Evolutionary conservation across 2,329 filamentous ascomycete species (phyloP), one percentile per base, ranked within the genome.

Genomic region (Trichoderma harzianum): DNA sequence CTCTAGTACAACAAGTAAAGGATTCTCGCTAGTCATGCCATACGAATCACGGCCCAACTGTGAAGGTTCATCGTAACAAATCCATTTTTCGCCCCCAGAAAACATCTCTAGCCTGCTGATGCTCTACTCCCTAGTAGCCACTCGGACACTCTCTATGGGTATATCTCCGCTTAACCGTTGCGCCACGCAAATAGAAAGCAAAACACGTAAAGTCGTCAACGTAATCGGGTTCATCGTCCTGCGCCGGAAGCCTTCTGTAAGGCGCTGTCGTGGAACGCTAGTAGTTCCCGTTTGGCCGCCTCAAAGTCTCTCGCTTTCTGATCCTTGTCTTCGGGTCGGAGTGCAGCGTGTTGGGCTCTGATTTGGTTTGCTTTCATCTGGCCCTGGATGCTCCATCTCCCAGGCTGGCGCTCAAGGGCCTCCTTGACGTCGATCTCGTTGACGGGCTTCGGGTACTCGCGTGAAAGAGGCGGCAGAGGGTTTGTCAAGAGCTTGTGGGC

Each of bases 261-360:
- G 30, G 78, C 72, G 53, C 77, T 73, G 30, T 76, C 77, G 69
- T 81, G 80, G 36, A 80, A 80, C 61, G 80, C 80, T 18, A 85
- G 81, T 18, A 88, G 79, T 39, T 86, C 81, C 72, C 77, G 79
- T 82, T 88, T 89, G 32, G 81, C 82, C 43, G 82, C 81, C 67
- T 85, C 84, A 51, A 88, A 80, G 60, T 84, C 82, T 72, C 77
- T 78, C 18, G 78, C 78, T 51, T 81, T 79, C 72, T 79, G 77
- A 60, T 82, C 82, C 60, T 79, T 77, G 72, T 79, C 76, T 47
- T 78, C 74, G 21, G 80, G 71, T 14, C 75, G 76, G 28, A 66
- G 75, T 21, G 58, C 69, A 18, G 72, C 43, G 18, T 72, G 62
- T 62, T 77, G 75, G 57, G 73, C 72, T 73, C 75, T 72, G 78